Percentiles rank a stretch among this genome's conserved stretches.
Conservation (phyloP, 768 basidiomycete genomes). For the Royoungia palumana region DNA sequence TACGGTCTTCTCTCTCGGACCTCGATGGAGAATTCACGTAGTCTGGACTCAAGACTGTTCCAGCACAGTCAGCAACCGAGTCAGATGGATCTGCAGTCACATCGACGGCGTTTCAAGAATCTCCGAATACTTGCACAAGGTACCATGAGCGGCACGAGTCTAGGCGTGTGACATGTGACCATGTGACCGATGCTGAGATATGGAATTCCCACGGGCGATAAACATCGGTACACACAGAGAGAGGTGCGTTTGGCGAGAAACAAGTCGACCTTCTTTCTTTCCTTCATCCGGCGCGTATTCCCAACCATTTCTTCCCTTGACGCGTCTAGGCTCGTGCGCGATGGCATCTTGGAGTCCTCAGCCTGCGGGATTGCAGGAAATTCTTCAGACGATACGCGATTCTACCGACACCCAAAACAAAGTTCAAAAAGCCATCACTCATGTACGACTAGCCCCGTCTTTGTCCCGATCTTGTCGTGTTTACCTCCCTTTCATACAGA, state of each 20-base stretch:
- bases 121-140: no score
- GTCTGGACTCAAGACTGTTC: no score
- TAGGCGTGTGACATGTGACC: conserved; percentile 18
- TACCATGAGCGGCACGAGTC: no score
- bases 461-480: conserved; percentile 14
- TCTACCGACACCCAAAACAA: conserved; percentile 78
- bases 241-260: conserved; percentile 6
- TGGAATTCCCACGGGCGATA: conserved; percentile 34
- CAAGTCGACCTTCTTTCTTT: conserved; percentile 16
- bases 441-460: conserved; percentile 47
- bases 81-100: no score
- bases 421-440: conserved; percentile 75
- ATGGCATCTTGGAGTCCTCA: conserved; percentile 82
- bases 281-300: conserved; percentile 32
- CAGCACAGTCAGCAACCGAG: no score
- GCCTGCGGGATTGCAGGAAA: conserved; percentile 84
- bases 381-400: conserved; percentile 86
- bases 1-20: no score
- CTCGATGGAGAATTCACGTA: no score
- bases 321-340: conserved; percentile 36
- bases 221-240: conserved; percentile 34
- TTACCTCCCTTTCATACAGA: conserved; percentile 43
- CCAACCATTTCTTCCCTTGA: conserved; percentile 13
- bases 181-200: conserved; percentile 33
- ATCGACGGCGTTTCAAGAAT: no score